Evolutionary conservation across 768 basidiomycete genomes (phyloP), one percentile per base, ranked within the genome.

Genomic region (Russula foetens): DNA sequence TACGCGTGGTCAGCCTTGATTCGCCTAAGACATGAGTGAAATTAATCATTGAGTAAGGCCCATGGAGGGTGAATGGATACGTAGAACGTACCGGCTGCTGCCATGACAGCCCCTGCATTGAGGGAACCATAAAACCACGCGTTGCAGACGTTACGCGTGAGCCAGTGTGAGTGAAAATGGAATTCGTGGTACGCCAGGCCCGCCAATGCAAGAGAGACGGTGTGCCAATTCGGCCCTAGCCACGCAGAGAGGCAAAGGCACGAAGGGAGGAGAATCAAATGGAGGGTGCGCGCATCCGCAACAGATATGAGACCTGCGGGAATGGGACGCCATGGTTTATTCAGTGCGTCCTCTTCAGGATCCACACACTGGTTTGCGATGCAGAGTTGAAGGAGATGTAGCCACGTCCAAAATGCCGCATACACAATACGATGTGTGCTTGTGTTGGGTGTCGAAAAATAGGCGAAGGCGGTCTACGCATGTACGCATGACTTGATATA

Each of bases 301-400:
- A 70, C 41, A 19, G 66, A 49, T 47, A 71, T 66, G 4, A 67
- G 62, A 29, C 63, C 53, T 3, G 70, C 61, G 14, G 70, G 69
- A 7, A 69, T 49, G 3, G 70, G 70, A 3, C 70, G 60, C 51
- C 66, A 58, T 7, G 62, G 39, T 43, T 71, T 71, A 60, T 71
- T 71, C 23, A 43, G 17, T 31, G 39, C 53, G 45, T 71, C 70
- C 50, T 71, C 70, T 7, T 68, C 69, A 6, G 62, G 63, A 29
- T 62, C 57, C 4, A 68, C 17, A 19, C 46, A 57, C 61, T 69
- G 69, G 49, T 71, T 71, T 12, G 70, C 63, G 21, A 69, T 51
- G 59, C 66, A 60, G 66, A 68, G 69, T 35, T 70, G 70, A 14
- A 72, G 67, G 19, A 70, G 59, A 43, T 72, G 71, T 1, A 71